Evolutionary conservation across 148 eudicot genomes (phyloP).

Genomic region (Bassia scoparia): DNA sequence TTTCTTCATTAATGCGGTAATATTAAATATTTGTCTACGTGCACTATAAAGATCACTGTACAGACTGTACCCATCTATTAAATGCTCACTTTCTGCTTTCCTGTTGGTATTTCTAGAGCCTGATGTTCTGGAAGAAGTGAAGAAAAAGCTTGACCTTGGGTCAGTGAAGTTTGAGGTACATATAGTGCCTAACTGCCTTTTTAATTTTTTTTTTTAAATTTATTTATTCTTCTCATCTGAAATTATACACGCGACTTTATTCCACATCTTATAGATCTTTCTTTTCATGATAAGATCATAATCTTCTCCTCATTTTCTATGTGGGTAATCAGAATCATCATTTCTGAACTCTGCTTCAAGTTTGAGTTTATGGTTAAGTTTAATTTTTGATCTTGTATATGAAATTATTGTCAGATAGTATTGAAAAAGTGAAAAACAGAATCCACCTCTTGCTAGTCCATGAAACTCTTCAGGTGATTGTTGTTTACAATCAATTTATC

Average conservation of each 20-base stretch:
- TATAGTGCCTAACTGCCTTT: not conserved
- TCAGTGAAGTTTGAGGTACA: conserved; percentile 89
- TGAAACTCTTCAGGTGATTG: too few relatives aligned
- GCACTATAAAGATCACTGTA: conserved; percentile 13
- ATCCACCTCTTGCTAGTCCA: too few relatives aligned
- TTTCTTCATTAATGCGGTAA: not conserved
- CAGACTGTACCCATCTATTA: not conserved
- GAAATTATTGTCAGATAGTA: too few relatives aligned
- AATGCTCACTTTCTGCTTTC: conserved; percentile 2
- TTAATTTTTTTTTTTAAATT: too few relatives aligned
- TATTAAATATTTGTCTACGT: not conserved
- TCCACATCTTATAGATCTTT: too few relatives aligned
- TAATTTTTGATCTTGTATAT: not conserved
- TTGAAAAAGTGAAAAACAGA: too few relatives aligned
- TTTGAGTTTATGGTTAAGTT: not conserved
- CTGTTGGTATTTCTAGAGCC: conserved; percentile 59
- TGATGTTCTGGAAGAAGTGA: conserved; percentile 92
- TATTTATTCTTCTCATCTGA: too few relatives aligned
- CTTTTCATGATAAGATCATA: too few relatives aligned
- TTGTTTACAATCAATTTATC: too few relatives aligned
- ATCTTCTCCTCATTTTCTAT: not conserved
- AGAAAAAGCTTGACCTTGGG: conserved; percentile 84
- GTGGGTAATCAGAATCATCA: not conserved
- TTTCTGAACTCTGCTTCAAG: not conserved
- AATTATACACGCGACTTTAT: not conserved